Evolutionary conservation across 345 rosid species (phyloP).

Genomic region (Trapa bicornis): DNA sequence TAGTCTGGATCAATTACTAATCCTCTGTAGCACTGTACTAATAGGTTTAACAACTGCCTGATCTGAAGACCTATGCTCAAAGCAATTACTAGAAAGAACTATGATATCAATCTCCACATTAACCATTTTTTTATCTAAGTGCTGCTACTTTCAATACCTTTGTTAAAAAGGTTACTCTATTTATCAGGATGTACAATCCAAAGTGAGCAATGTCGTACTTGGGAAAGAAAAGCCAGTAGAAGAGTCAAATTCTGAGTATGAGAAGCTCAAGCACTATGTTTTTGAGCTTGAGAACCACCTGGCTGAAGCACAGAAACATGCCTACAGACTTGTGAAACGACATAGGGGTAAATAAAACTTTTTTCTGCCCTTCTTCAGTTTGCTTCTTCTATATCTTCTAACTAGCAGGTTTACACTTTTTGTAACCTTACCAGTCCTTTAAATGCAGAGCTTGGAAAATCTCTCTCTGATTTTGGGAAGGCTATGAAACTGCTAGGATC

Average conservation of each 20-base stretch:
- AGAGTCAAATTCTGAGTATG: conserved; percentile 86
- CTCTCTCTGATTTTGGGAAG: conserved; percentile 89
- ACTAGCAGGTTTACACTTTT: background rate
- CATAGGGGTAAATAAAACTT: conserved; percentile 58
- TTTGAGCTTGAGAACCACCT: conserved; percentile 96
- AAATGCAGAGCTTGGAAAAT: conserved; percentile 69
- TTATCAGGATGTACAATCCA: conserved; percentile 81
- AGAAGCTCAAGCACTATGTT: conserved; percentile 78
- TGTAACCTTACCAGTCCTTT: conserved; percentile 12
- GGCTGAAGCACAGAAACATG: conserved; percentile 94
- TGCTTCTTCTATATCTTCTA: background rate
- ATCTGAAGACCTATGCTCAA: background rate
- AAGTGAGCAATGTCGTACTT: conserved; percentile 86
- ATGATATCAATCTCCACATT: background rate
- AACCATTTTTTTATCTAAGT: background rate
- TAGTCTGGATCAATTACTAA: background rate
- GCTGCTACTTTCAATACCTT: background rate
- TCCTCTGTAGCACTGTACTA: background rate
- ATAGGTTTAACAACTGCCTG: background rate
- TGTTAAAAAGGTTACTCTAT: conserved; percentile 2
- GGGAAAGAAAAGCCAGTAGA: conserved; percentile 99
- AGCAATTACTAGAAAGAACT: background rate
- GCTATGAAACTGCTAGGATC: conserved; percentile 88
- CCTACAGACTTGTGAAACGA: conserved; percentile 89
- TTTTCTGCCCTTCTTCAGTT: background rate